phyloP scores from a whole-genome alignment of 495 filamentous ascomycete genomes.

The Penicillium angulare region DNA sequence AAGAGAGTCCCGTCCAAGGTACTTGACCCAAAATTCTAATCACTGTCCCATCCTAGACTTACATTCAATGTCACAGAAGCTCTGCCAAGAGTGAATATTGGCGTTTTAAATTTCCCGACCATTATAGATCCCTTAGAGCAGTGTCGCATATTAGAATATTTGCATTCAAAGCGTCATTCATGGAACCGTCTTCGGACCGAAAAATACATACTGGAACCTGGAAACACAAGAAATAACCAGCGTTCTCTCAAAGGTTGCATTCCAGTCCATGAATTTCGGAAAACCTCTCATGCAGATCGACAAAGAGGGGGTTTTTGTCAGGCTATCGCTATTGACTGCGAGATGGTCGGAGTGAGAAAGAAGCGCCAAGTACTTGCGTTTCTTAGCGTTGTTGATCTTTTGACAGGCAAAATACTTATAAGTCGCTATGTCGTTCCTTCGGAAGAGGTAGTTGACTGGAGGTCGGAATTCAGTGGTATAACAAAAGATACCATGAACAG shows the following conservation, averaged over 20 bases:
- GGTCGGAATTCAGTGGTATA: constrained; percentile 35
- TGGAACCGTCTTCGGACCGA: constrained; percentile 5
- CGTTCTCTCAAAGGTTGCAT: too few species aligned
- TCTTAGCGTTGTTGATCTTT: constrained; percentile 33
- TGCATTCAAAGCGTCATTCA: constrained; percentile 2
- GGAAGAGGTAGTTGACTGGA: constrained; percentile 31
- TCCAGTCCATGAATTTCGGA: neutral
- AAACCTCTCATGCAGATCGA: neutral
- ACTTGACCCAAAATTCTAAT: too few species aligned
- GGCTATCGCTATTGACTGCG: constrained; percentile 26
- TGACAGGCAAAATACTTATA: constrained; percentile 39
- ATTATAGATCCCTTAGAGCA: neutral
- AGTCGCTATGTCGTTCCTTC: constrained; percentile 33
- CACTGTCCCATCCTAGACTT: too few species aligned
- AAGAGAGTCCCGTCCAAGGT: too few species aligned
- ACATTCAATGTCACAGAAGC: too few species aligned
- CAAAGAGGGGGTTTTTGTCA: constrained; percentile 2
- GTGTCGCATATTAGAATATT: neutral
- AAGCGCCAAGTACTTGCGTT: constrained; percentile 14
- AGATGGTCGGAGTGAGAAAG: constrained; percentile 21
- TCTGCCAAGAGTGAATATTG: too few species aligned
- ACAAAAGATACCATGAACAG: constrained; percentile 16
- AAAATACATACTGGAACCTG: constrained; percentile 1
- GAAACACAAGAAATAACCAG: neutral
- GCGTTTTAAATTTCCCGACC: neutral